Evolutionary conservation across 202 grass and related monocot genomes (phyloP), one percentile per base, ranked within the genome.

Genomic region (Elaeis oleifera): DNA sequence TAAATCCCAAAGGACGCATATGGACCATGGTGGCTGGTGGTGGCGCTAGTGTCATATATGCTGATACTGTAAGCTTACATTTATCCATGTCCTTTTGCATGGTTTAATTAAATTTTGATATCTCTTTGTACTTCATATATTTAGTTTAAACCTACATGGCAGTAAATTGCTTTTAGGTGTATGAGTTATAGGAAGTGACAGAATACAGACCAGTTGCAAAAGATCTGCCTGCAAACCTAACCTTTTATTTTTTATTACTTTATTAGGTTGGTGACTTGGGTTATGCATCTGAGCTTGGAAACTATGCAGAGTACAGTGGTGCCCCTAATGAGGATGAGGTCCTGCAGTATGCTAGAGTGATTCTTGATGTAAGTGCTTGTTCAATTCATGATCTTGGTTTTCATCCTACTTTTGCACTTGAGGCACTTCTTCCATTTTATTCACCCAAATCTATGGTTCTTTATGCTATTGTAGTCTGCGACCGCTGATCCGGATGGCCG

Each of bases 1-100:
- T 96, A 69, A 96, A 96, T 71, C 87, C 84, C 22, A 96, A 96
- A 79, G 91, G 91, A 18, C 91, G 87, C 66, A 96, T 96, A 51
- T 96, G 91, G 91, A 96, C 91, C 53, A 96, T 96, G 92, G 92
- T 96, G 78, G 92, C 92, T 39, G 92, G 92, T 70, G 92, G 92
- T 52, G 92, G 92, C 79, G 92, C 92, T 7, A 96, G 92, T 66
- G 92, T 96, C 56, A 96, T 96, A 75, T 96, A 96, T 62, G 91
- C 87, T 49, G 91, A 96, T 73, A 96, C 91, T 3, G 91, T 96
- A 85, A 79, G 49, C 20, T 19, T 65, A 44, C 36, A 44, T 11
- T 44, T 3, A 44, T 44, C 9, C 36, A 44, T 44, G 36, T 44
- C 36, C 36, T 44, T 44, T 44, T 44, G 36, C 36, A 44, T 44